These are phyloP conservation scores for Grosmannia huntii DNA, from an alignment of 2,329 filamentous ascomycete genomes.

Conservation along the genomic window DNA sequence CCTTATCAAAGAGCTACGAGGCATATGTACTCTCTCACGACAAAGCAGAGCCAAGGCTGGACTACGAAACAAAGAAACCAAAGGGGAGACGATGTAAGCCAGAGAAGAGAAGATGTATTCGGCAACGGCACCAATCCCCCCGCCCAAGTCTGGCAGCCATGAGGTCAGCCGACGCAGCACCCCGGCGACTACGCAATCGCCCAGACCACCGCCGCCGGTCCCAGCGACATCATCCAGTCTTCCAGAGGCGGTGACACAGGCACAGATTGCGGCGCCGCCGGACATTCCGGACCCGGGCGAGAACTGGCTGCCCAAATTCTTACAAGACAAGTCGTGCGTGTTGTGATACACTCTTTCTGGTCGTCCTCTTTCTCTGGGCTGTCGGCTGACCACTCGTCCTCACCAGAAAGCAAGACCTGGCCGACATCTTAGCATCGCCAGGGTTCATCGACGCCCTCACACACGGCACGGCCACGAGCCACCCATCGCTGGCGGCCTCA, in stretches of 20 bases:
- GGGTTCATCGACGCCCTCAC: slow-evolving; percentile 63
- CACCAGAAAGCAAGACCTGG: slow-evolving; percentile 63
- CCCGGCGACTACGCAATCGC: slow-evolving; percentile 36
- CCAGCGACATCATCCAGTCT: slow-evolving; percentile 8
- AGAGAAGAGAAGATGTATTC: slow-evolving; percentile 25
- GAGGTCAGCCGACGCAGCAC: slow-evolving; percentile 56
- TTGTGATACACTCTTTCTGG: background rate
- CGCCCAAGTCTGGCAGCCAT: slow-evolving; percentile 59
- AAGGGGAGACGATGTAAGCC: background rate
- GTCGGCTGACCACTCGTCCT: background rate
- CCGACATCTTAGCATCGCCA: slow-evolving; percentile 51
- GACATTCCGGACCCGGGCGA: slow-evolving; percentile 46
- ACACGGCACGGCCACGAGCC: slow-evolving; percentile 50
- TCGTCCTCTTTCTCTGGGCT: background rate
- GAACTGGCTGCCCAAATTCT: slow-evolving; percentile 63
- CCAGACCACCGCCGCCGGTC: slow-evolving; percentile 28
- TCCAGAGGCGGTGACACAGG: slow-evolving; percentile 17
- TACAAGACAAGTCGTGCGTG: slow-evolving; percentile 72
- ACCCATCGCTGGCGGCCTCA: slow-evolving; percentile 57
- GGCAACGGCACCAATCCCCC: slow-evolving; percentile 52
- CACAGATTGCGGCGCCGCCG: slow-evolving; percentile 18
- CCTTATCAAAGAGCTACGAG: background rate
- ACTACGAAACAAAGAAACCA: background rate
- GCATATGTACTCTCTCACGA: background rate
- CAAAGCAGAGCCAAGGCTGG: background rate